A percentile compares a stretch with the other conserved stretches of the same genome.
Conservation (phyloP, 2,329 filamentous ascomycete genomes). For the Chalara sp. region DNA sequence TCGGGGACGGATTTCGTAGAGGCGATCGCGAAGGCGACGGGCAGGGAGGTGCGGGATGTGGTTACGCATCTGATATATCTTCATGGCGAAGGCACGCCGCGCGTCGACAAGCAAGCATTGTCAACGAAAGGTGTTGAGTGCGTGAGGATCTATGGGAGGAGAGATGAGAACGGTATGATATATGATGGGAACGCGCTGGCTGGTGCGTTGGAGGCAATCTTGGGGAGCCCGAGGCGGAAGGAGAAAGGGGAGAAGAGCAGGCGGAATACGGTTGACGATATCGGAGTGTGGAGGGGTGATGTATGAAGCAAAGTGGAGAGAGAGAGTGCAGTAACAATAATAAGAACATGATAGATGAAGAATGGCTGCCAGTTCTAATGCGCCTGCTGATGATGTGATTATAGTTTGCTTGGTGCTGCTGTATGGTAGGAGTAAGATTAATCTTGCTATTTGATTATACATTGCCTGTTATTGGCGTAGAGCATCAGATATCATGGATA, state of each 20-base stretch:
- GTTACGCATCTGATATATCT: slow-evolving; percentile 82
- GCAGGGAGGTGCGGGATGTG: slow-evolving; percentile 48
- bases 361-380: no score
- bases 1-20: slow-evolving; percentile 75
- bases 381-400: no score
- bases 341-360: no score
- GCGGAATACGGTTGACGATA: slow-evolving; percentile 46
- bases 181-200: slow-evolving; percentile 73
- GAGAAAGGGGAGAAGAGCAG: slow-evolving; percentile 44
- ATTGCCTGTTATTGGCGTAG: no score
- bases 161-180: slow-evolving; percentile 39
- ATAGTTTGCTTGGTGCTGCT: no score
- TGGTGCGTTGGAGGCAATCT: slow-evolving; percentile 69
- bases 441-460: no score
- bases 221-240: slow-evolving; percentile 48
- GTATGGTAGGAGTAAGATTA: no score
- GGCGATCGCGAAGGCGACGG: slow-evolving; percentile 62
- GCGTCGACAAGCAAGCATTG: slow-evolving; percentile 61
- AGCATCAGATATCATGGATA: no score
- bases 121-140: slow-evolving; percentile 66
- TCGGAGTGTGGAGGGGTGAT: no score
- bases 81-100: slow-evolving; percentile 62
- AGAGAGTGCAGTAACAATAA: no score
- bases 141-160: slow-evolving; percentile 69
- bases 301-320: no score